Evolutionary conservation across 352 stramenopile genomes (phyloP).

Genomic region (Sclerospora graminicola): DNA sequence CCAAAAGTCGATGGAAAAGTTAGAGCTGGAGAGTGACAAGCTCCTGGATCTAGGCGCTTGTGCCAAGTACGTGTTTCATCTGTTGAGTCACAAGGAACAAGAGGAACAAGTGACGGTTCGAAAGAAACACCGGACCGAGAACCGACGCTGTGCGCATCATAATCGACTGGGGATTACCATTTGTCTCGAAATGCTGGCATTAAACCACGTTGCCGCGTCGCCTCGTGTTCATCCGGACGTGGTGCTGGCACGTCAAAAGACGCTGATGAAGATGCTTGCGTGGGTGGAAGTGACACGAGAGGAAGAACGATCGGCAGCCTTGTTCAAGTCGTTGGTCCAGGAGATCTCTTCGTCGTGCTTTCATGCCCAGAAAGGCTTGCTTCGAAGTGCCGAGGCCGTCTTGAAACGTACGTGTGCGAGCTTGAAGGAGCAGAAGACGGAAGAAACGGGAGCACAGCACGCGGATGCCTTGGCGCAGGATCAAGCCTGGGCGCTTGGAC

Average conservation of each 20-base stretch:
- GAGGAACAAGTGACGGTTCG: slow-evolving; percentile 8
- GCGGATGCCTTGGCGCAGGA: slow-evolving; percentile 29
- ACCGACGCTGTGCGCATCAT: slow-evolving; percentile 43
- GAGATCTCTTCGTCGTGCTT: slow-evolving; percentile 39
- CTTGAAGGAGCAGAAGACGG: slow-evolving; percentile 20
- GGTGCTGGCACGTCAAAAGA: slow-evolving; percentile 32
- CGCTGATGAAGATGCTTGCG: slow-evolving; percentile 43
- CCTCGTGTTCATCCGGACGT: slow-evolving; percentile 19
- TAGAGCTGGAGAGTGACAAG: slow-evolving; percentile 26
- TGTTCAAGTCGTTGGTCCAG: slow-evolving; percentile 42
- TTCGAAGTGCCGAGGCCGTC: slow-evolving; percentile 33
- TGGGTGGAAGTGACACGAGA: slow-evolving; percentile 36
- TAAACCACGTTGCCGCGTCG: slow-evolving; percentile 34
- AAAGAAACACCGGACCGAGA: slow-evolving; percentile 12
- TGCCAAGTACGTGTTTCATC: slow-evolving; percentile 50
- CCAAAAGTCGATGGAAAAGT: slow-evolving; percentile 47
- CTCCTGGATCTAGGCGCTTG: slow-evolving; percentile 41
- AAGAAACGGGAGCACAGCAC: slow-evolving; percentile 12
- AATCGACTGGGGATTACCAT: slow-evolving; percentile 66
- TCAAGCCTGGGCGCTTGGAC: slow-evolving; percentile 33
- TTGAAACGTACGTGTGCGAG: slow-evolving; percentile 33
- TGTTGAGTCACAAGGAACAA: slow-evolving; percentile 43
- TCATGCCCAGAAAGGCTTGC: slow-evolving; percentile 24
- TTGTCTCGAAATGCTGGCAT: slow-evolving; percentile 52
- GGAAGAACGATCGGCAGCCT: slow-evolving; percentile 38